A percentile compares a stretch with the other conserved stretches of the same genome.
These are phyloP conservation scores for Chamaecrista fasciculata DNA, from an alignment of 306 rosid species.

Conservation along the genomic window DNA sequence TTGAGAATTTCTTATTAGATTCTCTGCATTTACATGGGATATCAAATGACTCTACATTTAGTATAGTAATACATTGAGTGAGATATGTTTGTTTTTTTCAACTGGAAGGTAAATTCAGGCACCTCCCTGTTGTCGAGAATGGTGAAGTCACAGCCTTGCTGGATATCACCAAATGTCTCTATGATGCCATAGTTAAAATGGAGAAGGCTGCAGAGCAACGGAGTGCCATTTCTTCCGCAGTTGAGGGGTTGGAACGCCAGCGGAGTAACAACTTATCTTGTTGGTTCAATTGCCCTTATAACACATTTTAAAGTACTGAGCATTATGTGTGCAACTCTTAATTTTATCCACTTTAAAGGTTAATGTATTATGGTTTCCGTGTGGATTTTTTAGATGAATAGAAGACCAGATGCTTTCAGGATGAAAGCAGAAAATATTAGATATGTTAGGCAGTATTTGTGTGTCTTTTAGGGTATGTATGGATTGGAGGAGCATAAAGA, in stretches of 20 bases:
- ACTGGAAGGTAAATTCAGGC: slow-evolving; percentile 87
- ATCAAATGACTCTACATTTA: slow-evolving; percentile 5
- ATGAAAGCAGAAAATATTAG: not conserved
- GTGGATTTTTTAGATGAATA: not conserved
- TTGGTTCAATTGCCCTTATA: slow-evolving; percentile 33
- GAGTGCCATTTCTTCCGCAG: slow-evolving; percentile 90
- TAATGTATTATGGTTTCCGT: not conserved
- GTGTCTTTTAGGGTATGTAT: not conserved
- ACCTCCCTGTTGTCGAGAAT: slow-evolving; percentile 95
- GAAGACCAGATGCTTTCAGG: slow-evolving; percentile 2
- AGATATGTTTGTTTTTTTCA: slow-evolving; percentile 2
- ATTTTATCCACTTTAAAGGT: not conserved
- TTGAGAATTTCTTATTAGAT: slow-evolving; percentile 3
- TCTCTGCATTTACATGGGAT: not conserved
- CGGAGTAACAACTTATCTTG: slow-evolving; percentile 68
- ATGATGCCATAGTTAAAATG: slow-evolving; percentile 90
- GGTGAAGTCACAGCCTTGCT: slow-evolving; percentile 93
- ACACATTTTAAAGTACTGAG: not conserved
- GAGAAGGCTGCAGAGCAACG: slow-evolving; percentile 96
- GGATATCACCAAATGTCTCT: slow-evolving; percentile 91
- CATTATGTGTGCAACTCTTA: too few relatives aligned
- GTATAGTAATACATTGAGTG: slow-evolving; percentile 19
- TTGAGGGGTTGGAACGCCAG: slow-evolving; percentile 85
- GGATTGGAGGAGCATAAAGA: too few relatives aligned
- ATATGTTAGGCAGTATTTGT: slow-evolving; percentile 1